phyloP scores from a whole-genome alignment of 805 yeast genomes.

The Maudiozyma bulderi region DNA sequence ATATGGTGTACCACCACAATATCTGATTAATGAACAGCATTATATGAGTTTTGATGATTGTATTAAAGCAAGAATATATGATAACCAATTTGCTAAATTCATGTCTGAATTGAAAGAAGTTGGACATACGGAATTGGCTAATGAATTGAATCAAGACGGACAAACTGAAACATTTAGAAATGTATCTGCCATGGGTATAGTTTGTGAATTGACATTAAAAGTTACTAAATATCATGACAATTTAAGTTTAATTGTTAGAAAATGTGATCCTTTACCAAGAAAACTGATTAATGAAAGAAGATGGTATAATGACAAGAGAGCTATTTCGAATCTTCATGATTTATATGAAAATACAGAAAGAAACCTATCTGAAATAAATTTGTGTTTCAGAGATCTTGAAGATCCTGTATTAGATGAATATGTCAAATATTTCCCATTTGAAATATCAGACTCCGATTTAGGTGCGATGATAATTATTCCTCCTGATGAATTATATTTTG shows the following conservation, averaged over 20 bases:
- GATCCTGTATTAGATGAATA: neutral
- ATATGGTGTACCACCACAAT: neutral
- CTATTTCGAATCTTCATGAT: neutral
- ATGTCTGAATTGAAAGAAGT: conserved; percentile 3
- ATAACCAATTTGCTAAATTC: conserved; percentile 10
- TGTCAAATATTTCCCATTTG: neutral
- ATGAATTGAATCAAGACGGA: neutral
- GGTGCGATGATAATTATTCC: neutral
- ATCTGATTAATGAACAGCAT: neutral
- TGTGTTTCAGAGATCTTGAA: neutral
- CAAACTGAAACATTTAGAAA: conserved; percentile 9
- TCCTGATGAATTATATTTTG: neutral
- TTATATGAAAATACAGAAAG: neutral
- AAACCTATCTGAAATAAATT: neutral
- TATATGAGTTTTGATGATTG: conserved; percentile 6
- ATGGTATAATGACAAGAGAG: neutral
- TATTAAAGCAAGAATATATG: conserved; percentile 15
- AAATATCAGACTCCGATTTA: neutral
- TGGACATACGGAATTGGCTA: neutral
- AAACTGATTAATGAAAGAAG: neutral
- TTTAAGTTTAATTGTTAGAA: conserved; percentile 16
- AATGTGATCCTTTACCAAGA: conserved; percentile 4
- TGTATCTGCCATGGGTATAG: conserved; percentile 18
- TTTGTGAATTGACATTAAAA: conserved; percentile 17
- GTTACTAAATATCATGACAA: conserved; percentile 12